Base-by-base conservation (phyloP, 768 basidiomycete species). In the Leccinum disarticulatum region DNA sequence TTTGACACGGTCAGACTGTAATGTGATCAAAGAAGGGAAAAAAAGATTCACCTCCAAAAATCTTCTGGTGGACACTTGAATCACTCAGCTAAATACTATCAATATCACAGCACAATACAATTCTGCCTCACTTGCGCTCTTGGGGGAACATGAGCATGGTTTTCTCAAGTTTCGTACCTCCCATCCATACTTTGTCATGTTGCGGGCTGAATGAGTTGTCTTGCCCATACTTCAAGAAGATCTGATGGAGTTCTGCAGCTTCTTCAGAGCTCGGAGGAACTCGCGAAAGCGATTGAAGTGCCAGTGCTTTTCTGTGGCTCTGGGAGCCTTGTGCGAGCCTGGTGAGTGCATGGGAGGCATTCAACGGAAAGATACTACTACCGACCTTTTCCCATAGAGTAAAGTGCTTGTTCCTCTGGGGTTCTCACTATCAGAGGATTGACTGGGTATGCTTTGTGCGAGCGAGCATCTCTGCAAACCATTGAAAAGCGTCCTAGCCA, bases 91-190 rank as follows among this genome's bases (percentile, higher is more conserved):
- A 13, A 22, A 43, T 3, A n/a, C n/a, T n/a, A 3, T 33, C 28
- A 38, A 22, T 22, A 3, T 33, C 28, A 38, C 52, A 13, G 22
- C 41, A 53, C 3, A 25, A 36, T n/a, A 58, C n/a, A 10, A 41
- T 52, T 51, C 2, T 3, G 6, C 75, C 85, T 68, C 59, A 89
- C 88, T 92, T 93, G 67, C 90, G 81, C 68, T 91, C 90, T 74
- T 92, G 91, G 0, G 90, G 91, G 69, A 91, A 91, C 88, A 92
- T 91, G 30, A 91, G 74, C 79, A 89, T 81, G 22, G 80, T 83
- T 64, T 83, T 83, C 72, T 89, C 87, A 25, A 89, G 71, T 55
- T 79, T 77, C 0, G 91, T 91, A 59, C 91, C 87, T 0, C 83
- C 84, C 85, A 93, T 90, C 81, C 83, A 87, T 0, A 90, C 87